Conservation (phyloP, 495 filamentous ascomycete species). For the Barbatosphaeria neglecta region DNA sequence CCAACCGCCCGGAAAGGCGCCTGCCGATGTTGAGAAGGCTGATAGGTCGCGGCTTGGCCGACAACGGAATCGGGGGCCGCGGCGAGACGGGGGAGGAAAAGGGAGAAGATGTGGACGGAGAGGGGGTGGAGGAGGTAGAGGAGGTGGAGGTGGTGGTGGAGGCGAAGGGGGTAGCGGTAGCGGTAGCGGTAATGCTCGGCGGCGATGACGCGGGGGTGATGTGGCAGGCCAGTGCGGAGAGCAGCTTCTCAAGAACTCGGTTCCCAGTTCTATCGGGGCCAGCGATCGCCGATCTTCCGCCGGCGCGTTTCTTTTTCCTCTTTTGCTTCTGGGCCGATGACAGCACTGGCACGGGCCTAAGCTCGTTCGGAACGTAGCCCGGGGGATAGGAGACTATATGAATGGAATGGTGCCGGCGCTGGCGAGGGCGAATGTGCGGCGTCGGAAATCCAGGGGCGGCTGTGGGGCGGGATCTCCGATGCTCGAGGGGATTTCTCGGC, state of each 20-base stretch:
- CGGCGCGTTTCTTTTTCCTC: constrained; percentile 10
- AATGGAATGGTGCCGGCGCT: constrained; percentile 41
- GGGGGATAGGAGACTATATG: constrained; percentile 43
- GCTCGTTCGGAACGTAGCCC: constrained; percentile 36
- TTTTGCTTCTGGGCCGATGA: constrained; percentile 11
- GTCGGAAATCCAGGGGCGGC: constrained; percentile 24
- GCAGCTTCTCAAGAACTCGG: constrained; percentile 27
- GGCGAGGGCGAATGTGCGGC: constrained; percentile 38
- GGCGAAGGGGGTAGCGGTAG: neutral
- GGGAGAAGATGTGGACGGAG: neutral
- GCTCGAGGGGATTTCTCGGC: constrained; percentile 16
- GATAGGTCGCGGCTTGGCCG: constrained; percentile 8
- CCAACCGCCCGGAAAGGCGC: constrained; percentile 8
- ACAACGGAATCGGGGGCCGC: constrained; percentile 1
- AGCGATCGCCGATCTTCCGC: constrained; percentile 8
- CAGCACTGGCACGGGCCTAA: constrained; percentile 23
- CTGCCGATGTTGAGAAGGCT: constrained; percentile 19
- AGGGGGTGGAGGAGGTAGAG: neutral
- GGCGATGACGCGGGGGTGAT: constrained; percentile 10
- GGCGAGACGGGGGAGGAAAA: no score
- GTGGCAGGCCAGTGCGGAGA: constrained; percentile 22
- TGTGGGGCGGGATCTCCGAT: constrained; percentile 13
- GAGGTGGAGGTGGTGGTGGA: neutral
- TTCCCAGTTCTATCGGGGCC: constrained; percentile 13
- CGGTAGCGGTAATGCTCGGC: neutral